Base-by-base conservation (phyloP, 805 yeast species). In the Candida xiaguanensis region DNA sequence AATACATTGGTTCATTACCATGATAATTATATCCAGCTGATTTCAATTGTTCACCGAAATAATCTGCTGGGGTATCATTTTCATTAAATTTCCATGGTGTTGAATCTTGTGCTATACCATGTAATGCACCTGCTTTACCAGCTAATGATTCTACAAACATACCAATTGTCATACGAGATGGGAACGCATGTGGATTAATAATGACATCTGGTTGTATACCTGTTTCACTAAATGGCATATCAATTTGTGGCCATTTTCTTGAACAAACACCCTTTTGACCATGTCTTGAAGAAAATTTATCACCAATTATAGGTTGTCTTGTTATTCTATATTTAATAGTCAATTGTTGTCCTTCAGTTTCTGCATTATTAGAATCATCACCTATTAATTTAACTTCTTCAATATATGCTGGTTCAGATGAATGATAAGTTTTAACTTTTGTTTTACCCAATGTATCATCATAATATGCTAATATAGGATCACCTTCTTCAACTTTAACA, bases 161-260 rank as follows among this genome's bases (percentile, higher is more conserved):
- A 72, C 99, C 99, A 65, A 93, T 91, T 9, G 99, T 93, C 99
- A 93, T 93, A 74, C 99, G 93, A 35, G 98, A 91, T 52, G 99
- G 99, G 91, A 91, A 93, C 50, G 98, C 99, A 63, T 91, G 99
- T 3, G 99, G 99, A 62, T 93, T 93, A 58, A 93, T 93, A 58
- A 93, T 93, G 51, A 93, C 85, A 67, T 93, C 99, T 2, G 99
- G 99, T 62, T 86, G 96, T 45, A 93, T 91, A 55, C 99, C 99
- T 24, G 86, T 72, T 67, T 93, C 99, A 49, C 88, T 78, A 71
- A 93, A 93, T 39, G 99, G 99, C 95, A 93, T 81, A 63, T 93
- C 98, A 47, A 87, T 73, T 38, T 88, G 82, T 23, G 98, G 99
- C 96, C 97, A 93, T 65, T 90, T 91, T 63, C 96, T 84, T 8